phyloP scores from a whole-genome alignment of 1,284 basidiomycete genomes.

The Ceratobasidium sp. region DNA sequence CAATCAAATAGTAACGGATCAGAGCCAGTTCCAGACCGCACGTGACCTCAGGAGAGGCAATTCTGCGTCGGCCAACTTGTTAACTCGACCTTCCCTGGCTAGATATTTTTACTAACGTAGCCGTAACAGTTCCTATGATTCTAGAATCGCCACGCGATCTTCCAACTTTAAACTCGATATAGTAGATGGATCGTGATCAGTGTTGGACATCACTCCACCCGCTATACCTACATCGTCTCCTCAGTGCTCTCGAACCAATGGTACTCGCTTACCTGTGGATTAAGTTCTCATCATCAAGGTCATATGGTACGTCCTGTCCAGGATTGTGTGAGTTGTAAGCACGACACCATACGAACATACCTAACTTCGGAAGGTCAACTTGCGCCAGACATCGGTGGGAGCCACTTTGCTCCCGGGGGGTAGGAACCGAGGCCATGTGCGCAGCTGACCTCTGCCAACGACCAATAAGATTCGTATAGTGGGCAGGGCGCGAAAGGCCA shows the following conservation, averaged over 20 bases:
- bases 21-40: too few species aligned
- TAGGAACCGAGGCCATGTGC: constrained; percentile 3
- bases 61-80: not conserved
- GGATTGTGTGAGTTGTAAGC: not conserved
- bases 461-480: not conserved
- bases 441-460: not conserved
- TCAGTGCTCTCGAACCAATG: not conserved
- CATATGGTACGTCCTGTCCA: constrained; percentile 6
- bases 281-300: not conserved
- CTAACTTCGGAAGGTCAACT: not conserved
- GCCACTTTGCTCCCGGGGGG: not conserved
- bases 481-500: not conserved
- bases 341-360: constrained; percentile 3
- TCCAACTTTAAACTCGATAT: not conserved
- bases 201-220: not conserved
- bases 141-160: not conserved
- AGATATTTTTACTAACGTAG: not conserved
- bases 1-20: not conserved
- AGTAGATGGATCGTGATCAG: not conserved
- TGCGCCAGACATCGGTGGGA: constrained; percentile 2
- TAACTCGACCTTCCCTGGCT: not conserved
- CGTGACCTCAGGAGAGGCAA: not conserved
- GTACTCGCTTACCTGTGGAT: not conserved
- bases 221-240: not conserved
- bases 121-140: not conserved